These are phyloP conservation scores for Colletotrichum cuscutae DNA, from an alignment of 2,329 filamentous ascomycete genomes.

Conservation along the genomic window DNA sequence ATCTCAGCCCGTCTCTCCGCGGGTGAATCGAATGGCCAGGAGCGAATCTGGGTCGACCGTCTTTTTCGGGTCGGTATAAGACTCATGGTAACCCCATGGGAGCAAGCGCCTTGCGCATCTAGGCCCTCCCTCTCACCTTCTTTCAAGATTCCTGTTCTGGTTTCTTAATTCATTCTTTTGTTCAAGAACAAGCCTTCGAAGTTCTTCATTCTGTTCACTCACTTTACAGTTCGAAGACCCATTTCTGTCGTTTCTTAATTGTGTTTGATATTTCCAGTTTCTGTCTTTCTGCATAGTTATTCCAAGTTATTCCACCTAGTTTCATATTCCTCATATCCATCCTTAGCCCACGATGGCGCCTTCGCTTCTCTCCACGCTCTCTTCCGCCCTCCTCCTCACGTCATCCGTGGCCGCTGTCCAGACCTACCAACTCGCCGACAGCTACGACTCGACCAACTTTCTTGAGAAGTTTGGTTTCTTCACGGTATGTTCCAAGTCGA, in stretches of 20 bases:
- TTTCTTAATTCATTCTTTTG: slow-evolving; percentile 30
- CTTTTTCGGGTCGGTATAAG: slow-evolving; percentile 25
- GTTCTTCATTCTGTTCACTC: slow-evolving; percentile 16
- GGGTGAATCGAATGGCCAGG: slow-evolving; percentile 18
- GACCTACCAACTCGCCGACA: slow-evolving; percentile 34
- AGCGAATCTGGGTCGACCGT: slow-evolving; percentile 9
- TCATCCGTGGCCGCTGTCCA: slow-evolving; percentile 15
- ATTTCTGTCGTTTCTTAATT: slow-evolving; percentile 10
- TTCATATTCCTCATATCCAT: background rate
- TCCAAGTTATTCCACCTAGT: background rate
- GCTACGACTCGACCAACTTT: slow-evolving; percentile 50
- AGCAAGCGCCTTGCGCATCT: slow-evolving; percentile 14
- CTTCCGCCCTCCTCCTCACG: slow-evolving; percentile 29
- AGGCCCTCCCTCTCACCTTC: slow-evolving; percentile 6
- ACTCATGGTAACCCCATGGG: slow-evolving; percentile 8
- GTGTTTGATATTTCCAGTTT: background rate
- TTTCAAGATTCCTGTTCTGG: slow-evolving; percentile 15
- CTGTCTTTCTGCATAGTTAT: background rate
- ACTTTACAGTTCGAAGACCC: slow-evolving; percentile 2
- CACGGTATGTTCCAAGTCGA: slow-evolving; percentile 40
- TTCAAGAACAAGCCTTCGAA: background rate
- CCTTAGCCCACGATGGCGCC: slow-evolving; percentile 27
- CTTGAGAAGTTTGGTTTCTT: slow-evolving; percentile 59
- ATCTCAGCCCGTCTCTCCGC: slow-evolving; percentile 21
- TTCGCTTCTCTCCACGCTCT: slow-evolving; percentile 34